Evolutionary conservation across 1,284 basidiomycete genomes (phyloP).

Genomic region (Trametes sp.): DNA sequence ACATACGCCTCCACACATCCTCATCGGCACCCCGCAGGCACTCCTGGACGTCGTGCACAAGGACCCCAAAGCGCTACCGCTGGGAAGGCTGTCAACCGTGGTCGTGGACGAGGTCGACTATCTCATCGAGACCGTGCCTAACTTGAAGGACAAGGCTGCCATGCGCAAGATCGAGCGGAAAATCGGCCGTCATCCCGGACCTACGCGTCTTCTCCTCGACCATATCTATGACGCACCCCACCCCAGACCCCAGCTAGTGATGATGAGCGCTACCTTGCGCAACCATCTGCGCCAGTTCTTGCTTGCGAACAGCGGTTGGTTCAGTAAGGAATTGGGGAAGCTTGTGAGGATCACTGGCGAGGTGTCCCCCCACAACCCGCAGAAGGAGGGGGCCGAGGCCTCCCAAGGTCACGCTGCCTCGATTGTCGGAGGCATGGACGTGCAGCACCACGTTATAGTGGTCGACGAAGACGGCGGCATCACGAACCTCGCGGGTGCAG

Average conservation of each 20-base stretch:
- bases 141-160: slow-evolving; percentile 46
- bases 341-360: slow-evolving; percentile 54
- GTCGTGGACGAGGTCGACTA: slow-evolving; percentile 81
- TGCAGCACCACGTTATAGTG: slow-evolving; percentile 68
- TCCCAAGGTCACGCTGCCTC: slow-evolving; percentile 30
- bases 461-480: slow-evolving; percentile 59
- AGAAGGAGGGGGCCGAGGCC: slow-evolving; percentile 8
- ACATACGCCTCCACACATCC: slow-evolving; percentile 63
- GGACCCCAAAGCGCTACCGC: slow-evolving; percentile 51
- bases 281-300: slow-evolving; percentile 58
- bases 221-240: slow-evolving; percentile 49
- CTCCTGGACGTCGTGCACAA: slow-evolving; percentile 60
- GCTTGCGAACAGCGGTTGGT: slow-evolving; percentile 63
- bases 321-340: slow-evolving; percentile 51
- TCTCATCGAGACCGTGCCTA: slow-evolving; percentile 57
- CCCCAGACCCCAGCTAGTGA: slow-evolving; percentile 60
- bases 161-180: slow-evolving; percentile 49
- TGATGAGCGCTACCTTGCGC: slow-evolving; percentile 75
- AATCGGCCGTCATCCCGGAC: slow-evolving; percentile 59
- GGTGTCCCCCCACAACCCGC: slow-evolving; percentile 19
- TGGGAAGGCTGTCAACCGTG: slow-evolving; percentile 59
- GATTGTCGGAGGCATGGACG: slow-evolving; percentile 41
- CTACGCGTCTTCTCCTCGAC: slow-evolving; percentile 66
- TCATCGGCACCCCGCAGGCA: slow-evolving; percentile 77
- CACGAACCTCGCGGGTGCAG: slow-evolving; percentile 54